Evolutionary conservation across 1,139 yeast genomes (phyloP), one percentile per base, ranked within the genome.

Genomic region (Yamadazyma diddensiae): DNA sequence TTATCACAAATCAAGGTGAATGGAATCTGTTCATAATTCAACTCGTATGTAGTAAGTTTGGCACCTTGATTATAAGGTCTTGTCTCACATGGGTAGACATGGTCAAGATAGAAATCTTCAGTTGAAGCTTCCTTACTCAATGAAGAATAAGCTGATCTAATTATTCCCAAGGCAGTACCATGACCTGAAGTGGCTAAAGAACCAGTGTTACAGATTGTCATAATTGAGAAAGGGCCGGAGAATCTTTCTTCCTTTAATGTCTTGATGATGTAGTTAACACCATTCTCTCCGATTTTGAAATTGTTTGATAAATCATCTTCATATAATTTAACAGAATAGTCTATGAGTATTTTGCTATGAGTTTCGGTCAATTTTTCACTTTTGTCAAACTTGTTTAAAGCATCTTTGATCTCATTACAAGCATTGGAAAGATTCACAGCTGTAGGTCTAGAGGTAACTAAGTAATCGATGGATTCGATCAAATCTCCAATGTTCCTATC

Each of bases 31-130:
- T 92, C 97, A 47, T 85, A 82, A 12, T 84, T 79, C 31, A 92
- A 70, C 54, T 92, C 98, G 55, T 80, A 92, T 0, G 97, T 88
- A 1, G 97, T 92, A 42, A 92, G 68, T 46, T 95, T 76, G 0
- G 97, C 88, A 4, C 98, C 98, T 60, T 92, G 97, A 55, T 90
- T 88, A 56, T 92, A 92, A 0, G 98, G 98, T 49, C 98, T 73
- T 0, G 98, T 92, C 56, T 92, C 98, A 49, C 92, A 73, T 6
- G 96, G 94, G 50, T 79, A 92, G 0, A 84, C 94, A 37, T 79
- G 87, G 11, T 77, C 72, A 34, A 75, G 55, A 62, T 57, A 83
- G 52, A 58, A 65, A 30, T 63, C 41, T 42, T 55, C 61, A 17
- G 47, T 43, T 5, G 62, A 41, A 2, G 13, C 26, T 1, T 42